A percentile compares a stretch with the other conserved stretches of the same genome.
These are phyloP conservation scores for Protomyces lactucae-debilis DNA, from an alignment of 1,139 yeast genomes.

Conservation along the genomic window DNA sequence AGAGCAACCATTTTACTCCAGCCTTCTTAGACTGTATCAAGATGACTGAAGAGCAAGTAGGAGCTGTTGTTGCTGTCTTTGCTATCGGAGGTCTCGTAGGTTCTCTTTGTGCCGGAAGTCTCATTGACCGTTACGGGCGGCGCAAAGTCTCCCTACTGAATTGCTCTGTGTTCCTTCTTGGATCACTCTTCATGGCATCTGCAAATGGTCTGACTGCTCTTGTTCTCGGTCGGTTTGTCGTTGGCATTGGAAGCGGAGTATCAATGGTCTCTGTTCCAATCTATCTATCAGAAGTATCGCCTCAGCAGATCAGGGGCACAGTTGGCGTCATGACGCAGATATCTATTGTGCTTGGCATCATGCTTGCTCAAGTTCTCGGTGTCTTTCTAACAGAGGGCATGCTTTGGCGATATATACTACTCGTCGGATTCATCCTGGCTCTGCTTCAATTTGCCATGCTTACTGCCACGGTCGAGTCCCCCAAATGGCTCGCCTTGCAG, in stretches of 20 bases:
- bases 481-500: slow-evolving; percentile 61
- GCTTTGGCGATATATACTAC: slow-evolving; percentile 67
- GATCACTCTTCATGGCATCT: slow-evolving; percentile 59
- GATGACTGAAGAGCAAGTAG: slow-evolving; percentile 61
- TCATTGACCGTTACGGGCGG: slow-evolving; percentile 70
- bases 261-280: slow-evolving; percentile 81
- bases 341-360: slow-evolving; percentile 75
- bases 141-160: slow-evolving; percentile 54
- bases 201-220: slow-evolving; percentile 48
- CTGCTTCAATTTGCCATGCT: slow-evolving; percentile 47
- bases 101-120: slow-evolving; percentile 62
- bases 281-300: slow-evolving; percentile 74
- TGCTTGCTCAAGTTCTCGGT: slow-evolving; percentile 71
- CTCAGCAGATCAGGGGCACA: slow-evolving; percentile 60
- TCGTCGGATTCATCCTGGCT: slow-evolving; percentile 57
- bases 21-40: slow-evolving; percentile 48
- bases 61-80: slow-evolving; percentile 75
- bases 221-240: slow-evolving; percentile 64
- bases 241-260: slow-evolving; percentile 84
- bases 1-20: not conserved
- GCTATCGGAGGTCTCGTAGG: slow-evolving; percentile 83
- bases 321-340: slow-evolving; percentile 87
- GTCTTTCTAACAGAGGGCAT: slow-evolving; percentile 58
- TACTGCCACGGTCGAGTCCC: slow-evolving; percentile 64
- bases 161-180: slow-evolving; percentile 55